A percentile compares a stretch with the other conserved stretches of the same genome.
Conservation (phyloP, 345 rosid genomes). For the Gossypium raimondii region DNA sequence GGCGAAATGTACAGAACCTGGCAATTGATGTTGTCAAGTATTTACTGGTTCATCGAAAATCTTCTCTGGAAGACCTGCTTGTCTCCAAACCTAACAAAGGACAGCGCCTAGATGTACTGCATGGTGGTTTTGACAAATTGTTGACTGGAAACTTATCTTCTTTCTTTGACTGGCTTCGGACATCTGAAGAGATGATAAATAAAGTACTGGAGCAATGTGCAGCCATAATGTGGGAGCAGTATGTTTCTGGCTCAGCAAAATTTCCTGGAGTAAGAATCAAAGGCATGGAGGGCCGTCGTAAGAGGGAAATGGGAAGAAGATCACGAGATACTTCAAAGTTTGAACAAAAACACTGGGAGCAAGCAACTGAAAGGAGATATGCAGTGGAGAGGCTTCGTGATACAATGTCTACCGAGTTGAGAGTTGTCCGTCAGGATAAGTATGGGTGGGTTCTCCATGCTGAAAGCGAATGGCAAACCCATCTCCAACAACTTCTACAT, state of each 20-base stretch:
- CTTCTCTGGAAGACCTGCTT: conserved; percentile 85
- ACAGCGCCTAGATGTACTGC: conserved; percentile 68
- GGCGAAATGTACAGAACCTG: conserved; percentile 75
- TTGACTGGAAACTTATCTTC: conserved; percentile 66
- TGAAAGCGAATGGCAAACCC: conserved; percentile 98
- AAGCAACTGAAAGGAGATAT: conserved; percentile 87
- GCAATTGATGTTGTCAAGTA: conserved; percentile 83
- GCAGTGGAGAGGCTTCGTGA: conserved; percentile 91
- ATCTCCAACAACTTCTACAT: conserved; percentile 93
- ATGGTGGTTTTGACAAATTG: conserved; percentile 92
- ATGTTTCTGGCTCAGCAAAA: conserved; percentile 82
- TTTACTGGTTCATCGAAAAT: conserved; percentile 83
- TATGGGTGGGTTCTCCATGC: conserved; percentile 99
- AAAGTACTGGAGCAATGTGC: conserved; percentile 97
- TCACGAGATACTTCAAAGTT: conserved; percentile 71
- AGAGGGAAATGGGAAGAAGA: conserved; percentile 88
- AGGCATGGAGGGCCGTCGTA: conserved; percentile 88
- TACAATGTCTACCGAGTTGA: conserved; percentile 93
- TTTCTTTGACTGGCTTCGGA: conserved; percentile 84
- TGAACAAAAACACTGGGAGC: conserved; percentile 90
- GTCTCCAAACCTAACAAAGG: conserved; percentile 87
- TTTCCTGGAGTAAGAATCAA: conserved; percentile 95
- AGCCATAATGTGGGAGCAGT: conserved; percentile 92
- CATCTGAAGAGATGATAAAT: conserved; percentile 69
- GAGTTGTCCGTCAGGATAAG: conserved; percentile 98